Evolutionary conservation across 306 rosid genomes (phyloP), one percentile per base, ranked within the genome.

Genomic region (Citrullus mucosospermus): DNA sequence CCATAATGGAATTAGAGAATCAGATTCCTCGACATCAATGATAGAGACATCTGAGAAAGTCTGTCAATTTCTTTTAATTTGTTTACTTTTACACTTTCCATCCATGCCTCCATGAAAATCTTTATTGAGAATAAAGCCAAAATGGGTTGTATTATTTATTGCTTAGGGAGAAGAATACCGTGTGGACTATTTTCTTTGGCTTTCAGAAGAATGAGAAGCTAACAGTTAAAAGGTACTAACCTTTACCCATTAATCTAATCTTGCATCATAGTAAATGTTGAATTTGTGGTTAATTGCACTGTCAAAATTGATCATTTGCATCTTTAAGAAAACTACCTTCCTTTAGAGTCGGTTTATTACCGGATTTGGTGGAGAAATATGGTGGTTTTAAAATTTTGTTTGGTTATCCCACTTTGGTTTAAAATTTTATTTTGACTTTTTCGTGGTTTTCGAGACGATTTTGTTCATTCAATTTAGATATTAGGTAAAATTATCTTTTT

Each of bases 21-120:
- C 77, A 22, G 56, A 51, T 73, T 73, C 77, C 77, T 73, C 61
- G 77, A 73, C 61, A 51, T 50, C 77, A 73, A 73, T 73, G 46
- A 73, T 73, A 51, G 77, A 51, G 43, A 50, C 44, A 61, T 73
- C 15, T 73, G 61, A 16, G 28, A 51, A 73, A 73, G 77, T 51
- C 11, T 50, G 25, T 41, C 54, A 11, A 41, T 50, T 48, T 25
- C 61, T 51, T 73, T 73, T 73, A 20, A 22, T 20, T 69, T 44
- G 53, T 71, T 7, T 71, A 14, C 58, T 48, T 71, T 46, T 71
- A 25, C 77, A 46, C 76, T 71, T 73, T 73, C 14, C 77, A 71
- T 25, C 20, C 76, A 71, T 46, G 22, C 77, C 77, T 71, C 57
- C 43, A 32, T 32, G 57, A 50, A 72, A 50, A 58, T 51, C 59